phyloP scores from a whole-genome alignment of 805 yeast species.

The Jamesozyma piceae region DNA sequence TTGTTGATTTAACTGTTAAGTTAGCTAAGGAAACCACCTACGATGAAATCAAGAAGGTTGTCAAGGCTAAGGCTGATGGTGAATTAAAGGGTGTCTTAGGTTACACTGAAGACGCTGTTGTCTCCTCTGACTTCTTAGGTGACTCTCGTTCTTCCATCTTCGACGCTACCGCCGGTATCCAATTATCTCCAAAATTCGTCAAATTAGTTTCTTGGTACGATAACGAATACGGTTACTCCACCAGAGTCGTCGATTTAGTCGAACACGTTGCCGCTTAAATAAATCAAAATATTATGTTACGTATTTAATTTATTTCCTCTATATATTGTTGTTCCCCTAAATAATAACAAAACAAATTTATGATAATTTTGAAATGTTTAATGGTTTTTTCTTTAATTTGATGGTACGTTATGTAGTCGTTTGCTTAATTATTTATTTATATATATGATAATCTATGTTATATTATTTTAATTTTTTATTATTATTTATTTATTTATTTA shows the following conservation, averaged over 20 bases:
- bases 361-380: neutral
- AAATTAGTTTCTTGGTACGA: conserved; percentile 68
- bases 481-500: too few relatives aligned
- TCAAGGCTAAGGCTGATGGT: conserved; percentile 53
- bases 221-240: conserved; percentile 67
- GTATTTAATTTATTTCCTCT: too few relatives aligned
- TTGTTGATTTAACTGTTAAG: conserved; percentile 62
- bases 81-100: conserved; percentile 53
- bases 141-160: conserved; percentile 56
- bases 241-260: conserved; percentile 66
- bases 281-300: too few relatives aligned
- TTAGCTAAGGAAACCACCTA: conserved; percentile 49
- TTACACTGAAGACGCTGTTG: conserved; percentile 65
- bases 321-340: too few relatives aligned
- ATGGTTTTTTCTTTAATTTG: too few relatives aligned
- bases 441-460: too few relatives aligned
- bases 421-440: too few relatives aligned
- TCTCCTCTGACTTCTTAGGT: conserved; percentile 58
- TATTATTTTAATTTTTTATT: too few relatives aligned
- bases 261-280: conserved; percentile 55
- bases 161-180: conserved; percentile 63
- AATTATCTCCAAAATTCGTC: conserved; percentile 60
- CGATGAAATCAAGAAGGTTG: conserved; percentile 52
- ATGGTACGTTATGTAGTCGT: too few relatives aligned
- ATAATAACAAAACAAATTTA: neutral